phyloP scores from a whole-genome alignment of 225 moss, liverwort and hornwort genomes.

The Lunularia cruciata region DNA sequence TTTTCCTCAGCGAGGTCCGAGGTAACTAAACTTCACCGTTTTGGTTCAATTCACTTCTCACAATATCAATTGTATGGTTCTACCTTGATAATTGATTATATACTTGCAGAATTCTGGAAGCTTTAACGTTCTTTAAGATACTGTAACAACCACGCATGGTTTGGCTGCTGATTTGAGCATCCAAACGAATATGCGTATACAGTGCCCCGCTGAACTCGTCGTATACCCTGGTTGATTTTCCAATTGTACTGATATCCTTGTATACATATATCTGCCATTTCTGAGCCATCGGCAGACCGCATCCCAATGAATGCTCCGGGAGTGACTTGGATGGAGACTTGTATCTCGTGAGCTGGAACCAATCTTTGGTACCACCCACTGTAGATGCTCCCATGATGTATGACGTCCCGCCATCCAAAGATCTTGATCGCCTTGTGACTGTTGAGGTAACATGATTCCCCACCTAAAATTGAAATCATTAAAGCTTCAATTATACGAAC shows the following conservation, averaged over 20 bases:
- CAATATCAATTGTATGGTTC: too few relatives aligned
- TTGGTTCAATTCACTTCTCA: too few relatives aligned
- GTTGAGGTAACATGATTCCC: too few relatives aligned
- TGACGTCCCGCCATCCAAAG: constrained; percentile 38
- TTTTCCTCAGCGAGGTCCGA: constrained; percentile 77
- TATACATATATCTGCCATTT: background rate
- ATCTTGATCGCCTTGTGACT: constrained; percentile 52
- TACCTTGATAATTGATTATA: too few relatives aligned
- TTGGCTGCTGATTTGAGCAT: too few relatives aligned
- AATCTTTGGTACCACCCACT: constrained; percentile 45
- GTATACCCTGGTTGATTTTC: background rate
- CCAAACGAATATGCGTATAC: too few relatives aligned
- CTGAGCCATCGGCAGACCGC: constrained; percentile 51
- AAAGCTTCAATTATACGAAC: too few relatives aligned
- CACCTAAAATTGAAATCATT: too few relatives aligned
- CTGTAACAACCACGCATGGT: too few relatives aligned
- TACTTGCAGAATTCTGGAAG: too few relatives aligned
- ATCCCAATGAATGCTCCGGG: constrained; percentile 95
- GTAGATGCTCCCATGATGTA: constrained; percentile 77
- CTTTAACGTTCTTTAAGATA: too few relatives aligned
- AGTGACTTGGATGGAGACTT: constrained; percentile 94
- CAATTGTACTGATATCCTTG: background rate
- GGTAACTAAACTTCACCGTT: constrained; percentile 41
- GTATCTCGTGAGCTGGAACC: constrained; percentile 83
- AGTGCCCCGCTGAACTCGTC: too few relatives aligned